phyloP scores from a whole-genome alignment of 345 rosid species.

The Pistacia atlantica region DNA sequence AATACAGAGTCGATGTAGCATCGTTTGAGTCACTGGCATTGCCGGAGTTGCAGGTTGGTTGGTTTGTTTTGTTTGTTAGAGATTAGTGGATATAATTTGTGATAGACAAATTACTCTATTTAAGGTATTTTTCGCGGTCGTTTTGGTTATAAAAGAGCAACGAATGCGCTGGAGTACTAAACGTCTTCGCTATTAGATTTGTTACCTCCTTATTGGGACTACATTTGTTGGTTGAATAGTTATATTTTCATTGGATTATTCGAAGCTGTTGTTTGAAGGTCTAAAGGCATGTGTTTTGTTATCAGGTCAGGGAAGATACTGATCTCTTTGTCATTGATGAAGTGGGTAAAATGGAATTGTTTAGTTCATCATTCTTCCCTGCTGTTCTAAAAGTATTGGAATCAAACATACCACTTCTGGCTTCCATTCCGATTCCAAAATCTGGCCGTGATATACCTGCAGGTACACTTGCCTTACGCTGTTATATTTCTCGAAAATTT shows the following conservation, averaged over 20 bases:
- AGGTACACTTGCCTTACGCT: constrained; percentile 36
- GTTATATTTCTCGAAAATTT: background rate
- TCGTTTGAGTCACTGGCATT: constrained; percentile 72
- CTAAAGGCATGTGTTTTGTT: constrained; percentile 2
- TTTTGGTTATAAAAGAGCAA: background rate
- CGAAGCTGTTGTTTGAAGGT: background rate
- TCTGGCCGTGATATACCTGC: constrained; percentile 60
- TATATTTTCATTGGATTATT: too few species aligned
- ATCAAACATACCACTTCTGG: constrained; percentile 57
- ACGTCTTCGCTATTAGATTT: background rate
- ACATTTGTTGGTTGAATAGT: too few species aligned
- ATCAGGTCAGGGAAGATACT: constrained; percentile 56
- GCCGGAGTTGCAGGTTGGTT: constrained; percentile 80
- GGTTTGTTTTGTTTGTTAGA: background rate
- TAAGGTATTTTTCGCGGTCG: background rate
- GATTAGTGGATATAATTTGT: background rate
- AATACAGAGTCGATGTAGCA: constrained; percentile 62
- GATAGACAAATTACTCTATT: background rate
- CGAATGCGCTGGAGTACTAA: background rate
- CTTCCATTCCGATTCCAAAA: constrained; percentile 63
- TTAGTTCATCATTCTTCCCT: constrained; percentile 65
- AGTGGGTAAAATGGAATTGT: constrained; percentile 82
- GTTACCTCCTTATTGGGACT: background rate
- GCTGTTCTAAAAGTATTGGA: constrained; percentile 61
- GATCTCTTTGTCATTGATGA: constrained; percentile 71